These are phyloP conservation scores for Auricularia sp. DNA, from an alignment of 768 basidiomycete genomes.

Conservation along the genomic window DNA sequence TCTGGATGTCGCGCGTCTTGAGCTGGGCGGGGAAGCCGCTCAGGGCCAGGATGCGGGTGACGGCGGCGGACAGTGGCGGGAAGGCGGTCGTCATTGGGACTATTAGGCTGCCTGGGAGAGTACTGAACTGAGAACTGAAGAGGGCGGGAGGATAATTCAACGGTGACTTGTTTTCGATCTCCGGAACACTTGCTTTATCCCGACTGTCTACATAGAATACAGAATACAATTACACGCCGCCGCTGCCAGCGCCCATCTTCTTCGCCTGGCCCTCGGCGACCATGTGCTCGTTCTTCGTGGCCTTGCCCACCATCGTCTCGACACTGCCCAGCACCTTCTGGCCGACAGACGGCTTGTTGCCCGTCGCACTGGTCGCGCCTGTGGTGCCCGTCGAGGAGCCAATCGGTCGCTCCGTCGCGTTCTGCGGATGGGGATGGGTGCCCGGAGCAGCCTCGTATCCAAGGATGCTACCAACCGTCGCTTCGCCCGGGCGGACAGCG, in stretches of 20 bases:
- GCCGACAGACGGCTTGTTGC: not conserved
- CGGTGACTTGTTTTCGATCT: not conserved
- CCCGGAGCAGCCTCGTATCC: not conserved
- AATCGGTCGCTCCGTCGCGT: not conserved
- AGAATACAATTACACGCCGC: not conserved
- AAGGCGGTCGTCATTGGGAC: constrained; percentile 55
- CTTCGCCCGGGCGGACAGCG: not conserved
- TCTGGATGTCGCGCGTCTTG: constrained; percentile 94
- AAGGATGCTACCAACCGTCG: not conserved
- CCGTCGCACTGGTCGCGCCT: not conserved
- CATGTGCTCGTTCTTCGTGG: not conserved
- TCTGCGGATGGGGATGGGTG: not conserved
- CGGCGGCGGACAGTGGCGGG: constrained; percentile 81
- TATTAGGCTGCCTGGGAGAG: not conserved
- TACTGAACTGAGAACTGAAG: not conserved
- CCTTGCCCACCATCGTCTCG: not conserved
- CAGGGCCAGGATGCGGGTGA: constrained; percentile 88
- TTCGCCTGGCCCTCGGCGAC: not conserved
- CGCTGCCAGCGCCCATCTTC: not conserved
- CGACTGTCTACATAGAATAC: not conserved
- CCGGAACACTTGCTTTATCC: not conserved
- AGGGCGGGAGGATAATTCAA: not conserved
- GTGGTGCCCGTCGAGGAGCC: not conserved
- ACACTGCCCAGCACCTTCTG: not conserved
- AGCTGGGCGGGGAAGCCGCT: constrained; percentile 91